Percentiles rank a stretch among this genome's conserved stretches.
phyloP scores from a whole-genome alignment of 164 flowering plant genomes.

The Vitis labrusca region DNA sequence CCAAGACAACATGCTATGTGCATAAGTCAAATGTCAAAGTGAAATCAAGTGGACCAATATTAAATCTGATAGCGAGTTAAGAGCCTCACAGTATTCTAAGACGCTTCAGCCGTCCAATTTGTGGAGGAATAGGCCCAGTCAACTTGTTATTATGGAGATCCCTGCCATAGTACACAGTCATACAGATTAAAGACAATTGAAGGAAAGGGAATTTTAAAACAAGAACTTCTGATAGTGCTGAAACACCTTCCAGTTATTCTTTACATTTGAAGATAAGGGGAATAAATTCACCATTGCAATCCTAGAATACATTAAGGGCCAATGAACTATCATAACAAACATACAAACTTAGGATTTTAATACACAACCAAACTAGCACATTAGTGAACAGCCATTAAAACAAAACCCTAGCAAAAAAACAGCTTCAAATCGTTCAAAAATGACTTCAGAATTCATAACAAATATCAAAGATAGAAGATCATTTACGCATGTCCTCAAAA shows the following conservation, averaged over 20 bases:
- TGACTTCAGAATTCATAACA: background rate
- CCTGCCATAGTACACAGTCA: constrained; percentile 43
- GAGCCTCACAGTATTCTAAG: constrained; percentile 73
- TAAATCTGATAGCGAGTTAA: background rate
- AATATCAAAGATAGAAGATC: background rate
- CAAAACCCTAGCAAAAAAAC: background rate
- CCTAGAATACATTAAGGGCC: too few species aligned
- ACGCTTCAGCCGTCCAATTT: constrained; percentile 86
- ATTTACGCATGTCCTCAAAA: too few species aligned
- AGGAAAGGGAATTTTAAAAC: background rate
- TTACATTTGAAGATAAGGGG: too few species aligned
- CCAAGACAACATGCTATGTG: too few species aligned
- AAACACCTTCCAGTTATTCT: background rate
- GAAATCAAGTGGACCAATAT: too few species aligned
- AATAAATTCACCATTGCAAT: too few species aligned
- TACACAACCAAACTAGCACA: background rate
- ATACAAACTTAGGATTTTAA: too few species aligned
- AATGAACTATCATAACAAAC: too few species aligned
- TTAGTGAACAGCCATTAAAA: background rate
- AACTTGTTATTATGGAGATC: constrained; percentile 97
- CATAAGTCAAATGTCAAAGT: too few species aligned
- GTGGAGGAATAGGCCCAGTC: constrained; percentile 96
- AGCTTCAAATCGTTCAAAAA: background rate
- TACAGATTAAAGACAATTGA: background rate
- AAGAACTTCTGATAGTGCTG: background rate